A percentile compares a stretch with the other conserved stretches of the same genome.
phyloP scores from a whole-genome alignment of 345 rosid species.

The Pistacia integerrima region DNA sequence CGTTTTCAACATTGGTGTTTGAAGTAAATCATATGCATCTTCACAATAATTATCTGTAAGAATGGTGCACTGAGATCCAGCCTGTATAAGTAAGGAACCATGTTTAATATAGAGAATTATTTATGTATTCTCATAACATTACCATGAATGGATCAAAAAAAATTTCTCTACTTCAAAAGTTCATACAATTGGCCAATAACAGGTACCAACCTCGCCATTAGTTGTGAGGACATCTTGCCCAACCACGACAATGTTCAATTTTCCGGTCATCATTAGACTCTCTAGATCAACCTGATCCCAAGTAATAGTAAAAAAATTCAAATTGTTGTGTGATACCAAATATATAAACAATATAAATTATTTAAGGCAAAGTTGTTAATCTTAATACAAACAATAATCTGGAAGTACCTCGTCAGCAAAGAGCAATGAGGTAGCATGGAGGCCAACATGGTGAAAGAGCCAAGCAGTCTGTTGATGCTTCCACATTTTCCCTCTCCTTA shows the following conservation, averaged over 20 bases:
- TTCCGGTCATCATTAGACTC: conserved; percentile 56
- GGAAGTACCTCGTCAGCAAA: conserved; percentile 64
- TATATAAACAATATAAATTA: not conserved
- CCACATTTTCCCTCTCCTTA: conserved; percentile 61
- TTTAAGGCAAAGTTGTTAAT: not conserved
- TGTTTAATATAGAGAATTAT: not conserved
- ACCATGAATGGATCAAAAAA: not conserved
- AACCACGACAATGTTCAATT: conserved; percentile 48
- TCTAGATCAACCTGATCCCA: conserved; percentile 60
- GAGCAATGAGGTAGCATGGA: conserved; percentile 54
- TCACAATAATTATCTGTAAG: conserved; percentile 73
- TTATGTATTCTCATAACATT: not conserved
- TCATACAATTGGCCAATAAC: not conserved
- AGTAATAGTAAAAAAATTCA: not conserved
- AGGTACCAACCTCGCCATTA: conserved; percentile 43
- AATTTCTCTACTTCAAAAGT: not conserved
- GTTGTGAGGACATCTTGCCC: conserved; percentile 59
- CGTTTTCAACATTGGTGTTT: conserved; percentile 45
- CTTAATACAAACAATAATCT: not conserved
- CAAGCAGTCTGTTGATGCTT: conserved; percentile 61
- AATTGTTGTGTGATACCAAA: not conserved
- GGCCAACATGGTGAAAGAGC: conserved; percentile 62
- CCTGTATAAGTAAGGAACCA: conserved; percentile 21
- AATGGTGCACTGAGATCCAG: conserved; percentile 56
- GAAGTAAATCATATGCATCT: conserved; percentile 67